These are phyloP conservation scores for Spathaspora gorwiae DNA, from an alignment of 805 yeast genomes.

Conservation along the genomic window DNA sequence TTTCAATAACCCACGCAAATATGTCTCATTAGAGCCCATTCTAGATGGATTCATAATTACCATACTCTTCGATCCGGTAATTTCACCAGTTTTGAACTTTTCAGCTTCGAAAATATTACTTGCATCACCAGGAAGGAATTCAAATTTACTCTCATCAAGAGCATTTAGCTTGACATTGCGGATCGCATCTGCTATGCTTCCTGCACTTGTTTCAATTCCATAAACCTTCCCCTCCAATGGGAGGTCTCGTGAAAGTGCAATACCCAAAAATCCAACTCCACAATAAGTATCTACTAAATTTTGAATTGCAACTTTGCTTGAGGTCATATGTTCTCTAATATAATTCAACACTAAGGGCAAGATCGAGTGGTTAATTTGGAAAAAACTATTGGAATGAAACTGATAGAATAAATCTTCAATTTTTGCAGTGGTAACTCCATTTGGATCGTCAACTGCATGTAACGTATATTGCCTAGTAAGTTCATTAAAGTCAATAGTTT, in stretches of 20 bases:
- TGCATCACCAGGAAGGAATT: constrained; percentile 36
- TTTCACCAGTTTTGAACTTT: constrained; percentile 18
- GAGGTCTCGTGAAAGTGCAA: constrained; percentile 25
- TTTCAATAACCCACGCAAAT: constrained; percentile 31
- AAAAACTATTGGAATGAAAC: constrained; percentile 36
- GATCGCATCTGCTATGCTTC: constrained; percentile 30
- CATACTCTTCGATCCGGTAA: constrained; percentile 28
- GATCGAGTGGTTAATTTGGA: constrained; percentile 36
- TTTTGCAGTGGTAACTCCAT: constrained; percentile 29
- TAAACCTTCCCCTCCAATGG: constrained; percentile 28
- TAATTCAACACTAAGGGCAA: constrained; percentile 32
- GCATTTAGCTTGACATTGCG: constrained; percentile 39
- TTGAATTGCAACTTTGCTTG: constrained; percentile 10
- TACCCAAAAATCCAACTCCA: constrained; percentile 44
- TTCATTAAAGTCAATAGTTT: constrained; percentile 24
- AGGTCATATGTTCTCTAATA: constrained; percentile 18
- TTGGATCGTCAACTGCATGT: constrained; percentile 22
- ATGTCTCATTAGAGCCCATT: constrained; percentile 33
- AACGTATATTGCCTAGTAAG: constrained; percentile 24
- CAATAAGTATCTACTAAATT: constrained; percentile 42
- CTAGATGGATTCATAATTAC: constrained; percentile 45
- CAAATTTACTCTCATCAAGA: constrained; percentile 21
- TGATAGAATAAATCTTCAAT: constrained; percentile 34
- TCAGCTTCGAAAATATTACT: constrained; percentile 28
- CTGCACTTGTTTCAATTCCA: constrained; percentile 37